phyloP scores from a whole-genome alignment of 2,329 filamentous ascomycete genomes.

The Claviceps paspali region DNA sequence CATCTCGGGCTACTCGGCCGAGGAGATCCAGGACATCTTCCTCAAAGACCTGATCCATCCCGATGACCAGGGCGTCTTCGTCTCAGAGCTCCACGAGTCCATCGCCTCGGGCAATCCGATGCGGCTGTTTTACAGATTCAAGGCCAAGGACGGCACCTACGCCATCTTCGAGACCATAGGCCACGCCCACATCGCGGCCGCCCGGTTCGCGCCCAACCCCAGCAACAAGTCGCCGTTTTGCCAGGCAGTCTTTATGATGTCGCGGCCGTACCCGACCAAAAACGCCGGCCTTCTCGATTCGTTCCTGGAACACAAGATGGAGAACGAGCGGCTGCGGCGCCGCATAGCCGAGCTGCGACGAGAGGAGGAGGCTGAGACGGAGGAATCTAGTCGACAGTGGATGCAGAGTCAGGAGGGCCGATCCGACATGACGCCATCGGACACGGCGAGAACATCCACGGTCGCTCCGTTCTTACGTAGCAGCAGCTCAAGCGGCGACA shows the following conservation, averaged over 20 bases:
- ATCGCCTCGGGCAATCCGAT: slow-evolving; percentile 68
- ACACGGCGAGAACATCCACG: slow-evolving; percentile 25
- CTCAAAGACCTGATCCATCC: slow-evolving; percentile 73
- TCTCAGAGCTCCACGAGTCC: slow-evolving; percentile 77
- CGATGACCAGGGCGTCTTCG: slow-evolving; percentile 70
- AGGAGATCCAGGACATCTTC: slow-evolving; percentile 58
- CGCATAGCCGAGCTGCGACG: slow-evolving; percentile 71
- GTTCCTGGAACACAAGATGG: slow-evolving; percentile 91
- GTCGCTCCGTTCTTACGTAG: slow-evolving; percentile 15
- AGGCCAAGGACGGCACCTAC: slow-evolving; percentile 55
- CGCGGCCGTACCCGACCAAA: slow-evolving; percentile 76
- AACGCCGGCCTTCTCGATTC: slow-evolving; percentile 77
- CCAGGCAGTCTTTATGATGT: slow-evolving; percentile 87
- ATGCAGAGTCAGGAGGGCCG: slow-evolving; percentile 40
- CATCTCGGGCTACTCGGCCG: slow-evolving; percentile 59
- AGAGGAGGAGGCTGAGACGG: slow-evolving; percentile 71
- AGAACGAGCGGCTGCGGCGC: slow-evolving; percentile 75
- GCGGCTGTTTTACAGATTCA: slow-evolving; percentile 77
- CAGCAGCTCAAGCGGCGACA: slow-evolving; percentile 15
- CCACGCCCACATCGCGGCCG: slow-evolving; percentile 70
- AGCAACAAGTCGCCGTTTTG: slow-evolving; percentile 57
- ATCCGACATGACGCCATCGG: slow-evolving; percentile 37
- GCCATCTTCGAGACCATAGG: slow-evolving; percentile 83
- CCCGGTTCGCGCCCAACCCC: slow-evolving; percentile 46
- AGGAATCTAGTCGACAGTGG: slow-evolving; percentile 48